These are phyloP conservation scores for Paraphoma sp. DNA, from an alignment of 2,329 filamentous ascomycete species.

Conservation along the genomic window DNA sequence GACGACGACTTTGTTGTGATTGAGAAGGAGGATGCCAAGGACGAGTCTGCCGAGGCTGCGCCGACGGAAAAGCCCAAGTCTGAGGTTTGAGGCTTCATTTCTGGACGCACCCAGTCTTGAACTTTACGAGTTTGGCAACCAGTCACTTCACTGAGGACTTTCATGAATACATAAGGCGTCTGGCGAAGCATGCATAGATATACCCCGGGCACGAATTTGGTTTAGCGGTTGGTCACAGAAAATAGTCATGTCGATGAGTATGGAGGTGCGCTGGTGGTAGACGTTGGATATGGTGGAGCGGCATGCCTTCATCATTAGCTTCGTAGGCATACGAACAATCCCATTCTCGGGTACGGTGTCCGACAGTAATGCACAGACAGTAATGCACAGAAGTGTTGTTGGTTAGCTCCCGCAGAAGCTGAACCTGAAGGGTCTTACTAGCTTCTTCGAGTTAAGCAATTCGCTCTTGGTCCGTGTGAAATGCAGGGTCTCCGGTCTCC, in stretches of 20 bases:
- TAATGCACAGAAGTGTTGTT: too few species aligned
- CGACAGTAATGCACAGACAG: too few species aligned
- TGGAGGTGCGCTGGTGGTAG: background rate
- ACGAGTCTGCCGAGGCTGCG: slow-evolving; percentile 1
- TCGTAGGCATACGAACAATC: too few species aligned
- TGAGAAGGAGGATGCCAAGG: slow-evolving; percentile 33
- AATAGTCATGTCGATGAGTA: background rate
- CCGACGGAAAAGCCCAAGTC: slow-evolving; percentile 11
- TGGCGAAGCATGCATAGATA: background rate
- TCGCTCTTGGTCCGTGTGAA: too few species aligned
- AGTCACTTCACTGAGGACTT: background rate
- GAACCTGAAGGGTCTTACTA: background rate
- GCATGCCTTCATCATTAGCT: too few species aligned
- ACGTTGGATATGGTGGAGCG: too few species aligned
- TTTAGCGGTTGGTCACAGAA: background rate
- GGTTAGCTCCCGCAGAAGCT: too few species aligned
- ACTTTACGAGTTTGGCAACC: background rate
- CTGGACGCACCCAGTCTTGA: background rate
- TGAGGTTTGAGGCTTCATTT: slow-evolving; percentile 2
- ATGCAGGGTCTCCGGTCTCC: too few species aligned
- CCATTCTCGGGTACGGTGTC: too few species aligned
- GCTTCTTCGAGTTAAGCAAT: background rate
- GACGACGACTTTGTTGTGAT: slow-evolving; percentile 44
- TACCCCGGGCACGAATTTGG: background rate
- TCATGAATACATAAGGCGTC: background rate